These are phyloP conservation scores for Bipolaris victoriae DNA, from an alignment of 2,329 filamentous ascomycete genomes.

Conservation along the genomic window DNA sequence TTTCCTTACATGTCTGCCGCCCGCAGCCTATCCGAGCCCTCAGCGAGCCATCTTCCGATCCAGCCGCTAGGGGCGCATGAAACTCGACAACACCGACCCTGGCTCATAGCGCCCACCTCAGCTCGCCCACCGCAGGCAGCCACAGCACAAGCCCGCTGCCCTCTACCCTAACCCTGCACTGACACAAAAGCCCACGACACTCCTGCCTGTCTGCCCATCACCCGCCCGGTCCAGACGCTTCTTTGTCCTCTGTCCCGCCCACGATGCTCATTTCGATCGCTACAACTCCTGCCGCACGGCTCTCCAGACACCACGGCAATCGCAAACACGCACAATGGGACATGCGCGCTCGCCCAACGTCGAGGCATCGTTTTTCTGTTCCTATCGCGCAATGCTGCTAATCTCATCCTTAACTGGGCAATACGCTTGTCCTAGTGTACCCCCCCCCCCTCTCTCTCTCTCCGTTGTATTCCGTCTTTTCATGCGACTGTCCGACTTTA, in stretches of 20 bases:
- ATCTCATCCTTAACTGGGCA: not conserved
- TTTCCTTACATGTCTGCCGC: not conserved
- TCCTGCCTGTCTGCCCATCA: not conserved
- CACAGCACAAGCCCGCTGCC: slow-evolving; percentile 8
- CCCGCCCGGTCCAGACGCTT: slow-evolving; percentile 11
- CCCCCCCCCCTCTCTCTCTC: not conserved
- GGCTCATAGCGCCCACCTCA: slow-evolving; percentile 14
- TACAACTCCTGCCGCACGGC: slow-evolving; percentile 8
- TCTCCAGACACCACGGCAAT: slow-evolving; percentile 11
- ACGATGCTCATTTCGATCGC: slow-evolving; percentile 13
- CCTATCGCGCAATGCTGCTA: slow-evolving; percentile 1
- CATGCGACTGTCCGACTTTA: slow-evolving; percentile 5
- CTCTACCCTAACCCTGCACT: not conserved
- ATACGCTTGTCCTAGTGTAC: slow-evolving; percentile 1
- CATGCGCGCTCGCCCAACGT: not conserved
- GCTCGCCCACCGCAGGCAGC: slow-evolving; percentile 17
- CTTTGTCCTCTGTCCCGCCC: not conserved
- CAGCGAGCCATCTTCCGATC: slow-evolving; percentile 9
- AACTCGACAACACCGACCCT: slow-evolving; percentile 24
- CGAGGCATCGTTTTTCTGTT: too few species aligned
- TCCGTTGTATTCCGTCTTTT: slow-evolving; percentile 10
- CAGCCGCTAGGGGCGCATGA: slow-evolving; percentile 24
- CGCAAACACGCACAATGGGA: slow-evolving; percentile 5
- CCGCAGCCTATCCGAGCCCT: slow-evolving; percentile 17
- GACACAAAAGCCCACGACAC: slow-evolving; percentile 1